Evolutionary conservation across 805 yeast species (phyloP), one percentile per base, ranked within the genome.

Genomic region (Hemisphaericaspora nanyangensis): DNA sequence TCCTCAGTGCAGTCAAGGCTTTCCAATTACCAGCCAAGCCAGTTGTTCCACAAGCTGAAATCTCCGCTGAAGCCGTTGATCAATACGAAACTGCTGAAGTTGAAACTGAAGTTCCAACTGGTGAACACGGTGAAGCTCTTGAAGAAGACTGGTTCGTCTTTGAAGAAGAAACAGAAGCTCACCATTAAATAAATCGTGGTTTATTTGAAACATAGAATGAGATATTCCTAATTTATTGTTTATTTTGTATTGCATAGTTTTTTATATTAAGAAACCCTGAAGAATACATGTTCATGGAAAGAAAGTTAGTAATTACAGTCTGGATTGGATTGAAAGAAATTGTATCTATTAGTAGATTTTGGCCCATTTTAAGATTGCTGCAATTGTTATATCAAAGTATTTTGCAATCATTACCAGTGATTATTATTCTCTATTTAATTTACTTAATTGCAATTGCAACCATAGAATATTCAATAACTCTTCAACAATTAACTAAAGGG

Each of bases 1-100:
- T 91, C 46, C 88, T 81, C 56, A 76, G 79, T 48, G 76, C 82
- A 49, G 91, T 89, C 52, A 80, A 83, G 68, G 79, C 85, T 54
- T 93, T 96, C 93, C 65, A 73, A 45, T 70, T 80, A 47, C 98
- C 98, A 55, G 63, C 75, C 47, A 77, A 88, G 51, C 95, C 98
- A 54, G 63, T 77, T 50, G 63, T 72, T 34, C 97, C 97, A 52
- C 66, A 76, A 48, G 60, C 77, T 41, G 95, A 87, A 63, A 78
- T 77, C 43, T 78, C 78, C 53, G 77, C 81, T 49, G 77, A 85
- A 45, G 82, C 83, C 40, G 70, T 87, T 51, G 66, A 78, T 45
- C 80, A 76, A 43, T 87, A 87, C 70, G 86, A 79, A 58, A 49
- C 79, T 31, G 66, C 82, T 47, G 73, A 76, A 40, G 96, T 90